Percentiles rank a stretch among this genome's conserved stretches.
Conservation (phyloP, 306 rosid genomes). For the Citrullus mucosospermus region DNA sequence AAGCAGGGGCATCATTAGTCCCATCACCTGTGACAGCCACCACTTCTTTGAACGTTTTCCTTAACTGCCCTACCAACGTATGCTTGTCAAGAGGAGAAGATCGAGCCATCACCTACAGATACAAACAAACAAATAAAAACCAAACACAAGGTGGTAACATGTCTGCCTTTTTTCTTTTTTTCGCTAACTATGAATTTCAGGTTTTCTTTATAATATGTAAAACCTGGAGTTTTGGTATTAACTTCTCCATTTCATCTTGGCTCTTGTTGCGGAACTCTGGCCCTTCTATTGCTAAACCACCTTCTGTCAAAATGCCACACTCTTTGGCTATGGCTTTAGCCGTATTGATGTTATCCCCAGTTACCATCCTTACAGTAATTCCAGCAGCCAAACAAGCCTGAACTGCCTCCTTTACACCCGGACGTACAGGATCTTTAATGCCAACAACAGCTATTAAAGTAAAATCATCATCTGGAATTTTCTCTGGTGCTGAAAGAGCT, state of each 20-base stretch:
- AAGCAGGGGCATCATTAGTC: slow-evolving; percentile 88
- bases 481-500: slow-evolving; percentile 2
- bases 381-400: slow-evolving; percentile 70
- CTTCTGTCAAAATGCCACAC: slow-evolving; percentile 80
- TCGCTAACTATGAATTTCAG: neutral
- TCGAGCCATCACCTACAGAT: slow-evolving; percentile 81
- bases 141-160: neutral
- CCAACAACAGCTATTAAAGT: slow-evolving; percentile 61
- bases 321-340: slow-evolving; percentile 94
- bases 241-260: slow-evolving; percentile 39
- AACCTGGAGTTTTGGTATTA: slow-evolving; percentile 87
- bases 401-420: slow-evolving; percentile 76
- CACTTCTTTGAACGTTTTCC: slow-evolving; percentile 50
- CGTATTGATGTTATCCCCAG: slow-evolving; percentile 87
- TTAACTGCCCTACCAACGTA: slow-evolving; percentile 56
- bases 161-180: neutral
- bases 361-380: slow-evolving; percentile 68
- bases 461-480: slow-evolving; percentile 47
- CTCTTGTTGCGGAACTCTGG: slow-evolving; percentile 54
- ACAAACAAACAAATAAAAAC: neutral
- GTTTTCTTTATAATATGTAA: neutral
- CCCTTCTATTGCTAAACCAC: slow-evolving; percentile 84
- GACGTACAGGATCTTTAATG: slow-evolving; percentile 86
- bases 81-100: slow-evolving; percentile 85
- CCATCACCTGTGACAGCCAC: slow-evolving; percentile 97